Evolutionary conservation across 495 filamentous ascomycete genomes (phyloP).

Genomic region (Neurospora sp.): DNA sequence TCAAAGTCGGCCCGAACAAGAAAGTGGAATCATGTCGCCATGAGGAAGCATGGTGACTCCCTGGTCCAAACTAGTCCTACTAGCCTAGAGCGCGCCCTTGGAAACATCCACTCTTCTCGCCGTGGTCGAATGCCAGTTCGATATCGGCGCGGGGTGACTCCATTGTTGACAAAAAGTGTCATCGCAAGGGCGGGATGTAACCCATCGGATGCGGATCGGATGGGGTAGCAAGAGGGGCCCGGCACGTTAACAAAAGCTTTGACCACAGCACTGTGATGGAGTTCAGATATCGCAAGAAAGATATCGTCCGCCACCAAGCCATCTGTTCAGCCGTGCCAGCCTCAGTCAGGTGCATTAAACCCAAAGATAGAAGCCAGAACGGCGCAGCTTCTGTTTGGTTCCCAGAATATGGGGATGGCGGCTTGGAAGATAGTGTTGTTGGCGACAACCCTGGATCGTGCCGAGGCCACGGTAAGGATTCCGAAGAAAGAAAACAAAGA

Average conservation of each 20-base stretch:
- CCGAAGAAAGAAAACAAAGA: not conserved
- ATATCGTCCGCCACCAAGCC: not conserved
- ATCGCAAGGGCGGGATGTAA: slow-evolving; percentile 9
- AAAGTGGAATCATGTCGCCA: not conserved
- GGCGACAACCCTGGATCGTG: not conserved
- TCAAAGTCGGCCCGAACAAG: not conserved
- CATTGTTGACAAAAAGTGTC: slow-evolving; percentile 5
- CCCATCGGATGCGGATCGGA: not conserved
- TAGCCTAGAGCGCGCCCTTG: not conserved
- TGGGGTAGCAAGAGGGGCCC: not conserved
- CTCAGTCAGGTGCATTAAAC: not conserved
- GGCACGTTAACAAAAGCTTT: not conserved
- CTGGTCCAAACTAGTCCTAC: not conserved
- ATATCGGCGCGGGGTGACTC: slow-evolving; percentile 11
- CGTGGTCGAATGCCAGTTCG: not conserved
- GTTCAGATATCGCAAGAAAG: not conserved
- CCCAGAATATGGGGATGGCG: not conserved
- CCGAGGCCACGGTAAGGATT: not conserved
- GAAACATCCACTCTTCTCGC: not conserved
- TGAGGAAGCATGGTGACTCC: not conserved
- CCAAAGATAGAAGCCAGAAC: not conserved
- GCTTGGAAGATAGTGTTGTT: not conserved
- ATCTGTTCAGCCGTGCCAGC: not conserved
- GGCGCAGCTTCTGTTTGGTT: not conserved
- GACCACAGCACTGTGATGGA: not conserved